Evolutionary conservation across 768 basidiomycete species (phyloP).

Genomic region (Russula compacta): DNA sequence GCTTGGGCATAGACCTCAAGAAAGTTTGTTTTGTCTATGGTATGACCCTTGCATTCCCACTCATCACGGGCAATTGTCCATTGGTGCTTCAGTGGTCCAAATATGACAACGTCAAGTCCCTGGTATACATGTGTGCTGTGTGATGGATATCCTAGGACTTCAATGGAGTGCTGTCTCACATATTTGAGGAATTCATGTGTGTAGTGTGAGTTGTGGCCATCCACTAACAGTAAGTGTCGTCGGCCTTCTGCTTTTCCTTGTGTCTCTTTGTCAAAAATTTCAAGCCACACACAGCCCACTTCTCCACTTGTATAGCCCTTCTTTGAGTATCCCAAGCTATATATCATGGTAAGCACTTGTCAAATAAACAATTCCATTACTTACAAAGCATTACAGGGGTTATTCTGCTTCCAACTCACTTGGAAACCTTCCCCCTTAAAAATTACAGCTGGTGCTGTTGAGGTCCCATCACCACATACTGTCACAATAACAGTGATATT

Average conservation of each 20-base stretch:
- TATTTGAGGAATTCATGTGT: conserved; percentile 29
- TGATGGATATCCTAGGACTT: conserved; percentile 37
- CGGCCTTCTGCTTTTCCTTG: conserved; percentile 26
- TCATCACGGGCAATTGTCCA: too few relatives aligned
- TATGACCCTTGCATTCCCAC: too few relatives aligned
- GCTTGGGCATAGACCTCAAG: conserved; percentile 29
- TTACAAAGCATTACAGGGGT: conserved; percentile 33
- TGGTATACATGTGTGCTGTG: conserved; percentile 32
- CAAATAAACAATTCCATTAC: too few relatives aligned
- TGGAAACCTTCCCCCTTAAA: conserved; percentile 32
- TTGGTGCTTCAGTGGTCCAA: too few relatives aligned
- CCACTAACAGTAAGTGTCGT: conserved; percentile 32
- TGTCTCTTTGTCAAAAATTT: conserved; percentile 35
- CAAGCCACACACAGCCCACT: conserved; percentile 31
- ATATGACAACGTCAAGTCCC: too few relatives aligned
- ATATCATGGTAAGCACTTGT: too few relatives aligned
- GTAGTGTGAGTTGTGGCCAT: conserved; percentile 35
- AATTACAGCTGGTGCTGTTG: conserved; percentile 31
- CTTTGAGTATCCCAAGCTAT: conserved; percentile 31
- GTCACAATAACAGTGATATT: conserved; percentile 35
- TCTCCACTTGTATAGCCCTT: conserved; percentile 14
- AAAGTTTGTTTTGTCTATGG: conserved; percentile 27
- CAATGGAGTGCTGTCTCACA: conserved; percentile 30
- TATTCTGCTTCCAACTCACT: conserved; percentile 32
- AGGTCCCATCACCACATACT: conserved; percentile 36